Base-by-base conservation (phyloP, 2,329 filamentous ascomycete genomes). In the Helotiales sp. region DNA sequence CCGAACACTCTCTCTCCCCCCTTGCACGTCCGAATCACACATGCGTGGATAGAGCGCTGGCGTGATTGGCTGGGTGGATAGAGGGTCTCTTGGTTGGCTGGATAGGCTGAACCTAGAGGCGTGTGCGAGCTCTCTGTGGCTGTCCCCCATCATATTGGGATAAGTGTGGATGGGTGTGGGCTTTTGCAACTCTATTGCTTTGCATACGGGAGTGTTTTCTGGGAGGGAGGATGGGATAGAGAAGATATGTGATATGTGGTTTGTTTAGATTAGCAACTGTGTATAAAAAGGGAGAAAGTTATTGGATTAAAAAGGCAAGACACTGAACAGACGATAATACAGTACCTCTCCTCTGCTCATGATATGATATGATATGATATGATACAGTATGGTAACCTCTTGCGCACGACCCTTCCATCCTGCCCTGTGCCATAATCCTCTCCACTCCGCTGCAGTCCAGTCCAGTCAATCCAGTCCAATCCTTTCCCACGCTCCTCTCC, bases 1-100 rank as follows among this genome's bases (percentile, higher is more conserved):
- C 43, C 62, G 70, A 71, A 70, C 34, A 26, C 54, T 15, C 52
- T 40, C 50, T n/a, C 17, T 26, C 47, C 17, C n/a, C 61, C 47
- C 61, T 13, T 43, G 45, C 61, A 54, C 47, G 5, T 22, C 50
- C 32, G 32, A 54, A 54, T 63, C 61, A 54, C 61, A 63, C 61
- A 26, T 6, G 43, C 28, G 20, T 61, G 20, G 24, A 61, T 61
- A 32, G 24, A 50, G 24, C 10, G 24, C 3, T 6, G 8, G 11
- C 3, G 15, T 61, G 40, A 61, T 61, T 37, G 59, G 59, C 8
- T 15, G 45, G 26, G 5, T 17, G 26, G 8, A 40, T 7, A 11
- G 20, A 26, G 17, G 6, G 15, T 24, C 34, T 57, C 6, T 8
- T 34, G 52, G 52, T 57, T 45, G 26, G 34, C 37, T 60, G 57